A percentile compares a stretch with the other conserved stretches of the same genome.
These are phyloP conservation scores for Tillandsia leiboldiana DNA, from an alignment of 176 grass and related monocot species.

Conservation along the genomic window DNA sequence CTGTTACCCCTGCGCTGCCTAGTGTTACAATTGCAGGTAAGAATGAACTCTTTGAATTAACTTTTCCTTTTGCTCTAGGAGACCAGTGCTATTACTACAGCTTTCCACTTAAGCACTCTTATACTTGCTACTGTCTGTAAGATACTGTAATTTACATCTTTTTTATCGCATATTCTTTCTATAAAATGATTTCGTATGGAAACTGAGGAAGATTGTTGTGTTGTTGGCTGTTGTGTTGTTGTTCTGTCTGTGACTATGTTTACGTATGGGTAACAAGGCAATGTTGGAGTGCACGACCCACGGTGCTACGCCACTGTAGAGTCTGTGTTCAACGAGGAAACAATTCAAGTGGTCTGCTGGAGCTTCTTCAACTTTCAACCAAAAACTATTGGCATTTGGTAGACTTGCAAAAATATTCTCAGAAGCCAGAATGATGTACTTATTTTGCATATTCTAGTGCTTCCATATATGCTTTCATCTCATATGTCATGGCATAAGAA, in stretches of 20 bases:
- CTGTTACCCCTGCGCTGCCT: background rate
- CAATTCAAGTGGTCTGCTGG: constrained; percentile 8
- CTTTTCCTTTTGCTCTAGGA: background rate
- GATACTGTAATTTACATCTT: background rate
- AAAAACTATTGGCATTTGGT: constrained; percentile 18
- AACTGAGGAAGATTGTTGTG: constrained; percentile 30
- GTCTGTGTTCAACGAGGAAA: constrained; percentile 18
- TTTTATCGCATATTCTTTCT: background rate
- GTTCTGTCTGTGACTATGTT: constrained; percentile 19
- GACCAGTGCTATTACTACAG: constrained; percentile 8
- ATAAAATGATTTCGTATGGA: constrained; percentile 19
- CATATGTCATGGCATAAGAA: background rate
- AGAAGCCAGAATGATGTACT: constrained; percentile 11
- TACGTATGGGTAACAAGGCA: constrained; percentile 25
- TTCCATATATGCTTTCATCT: constrained; percentile 2
- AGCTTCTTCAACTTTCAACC: constrained; percentile 17
- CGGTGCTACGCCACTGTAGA: constrained; percentile 23
- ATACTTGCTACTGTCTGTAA: background rate
- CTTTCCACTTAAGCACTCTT: background rate
- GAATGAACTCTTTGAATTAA: background rate
- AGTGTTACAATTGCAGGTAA: constrained; percentile 10
- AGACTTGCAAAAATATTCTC: constrained; percentile 21
- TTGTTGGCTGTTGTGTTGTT: constrained; percentile 33
- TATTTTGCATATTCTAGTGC: constrained; percentile 15
- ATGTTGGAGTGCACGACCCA: constrained; percentile 19